Evolutionary conservation across 768 basidiomycete genomes (phyloP).

Genomic region (Panus rudis): DNA sequence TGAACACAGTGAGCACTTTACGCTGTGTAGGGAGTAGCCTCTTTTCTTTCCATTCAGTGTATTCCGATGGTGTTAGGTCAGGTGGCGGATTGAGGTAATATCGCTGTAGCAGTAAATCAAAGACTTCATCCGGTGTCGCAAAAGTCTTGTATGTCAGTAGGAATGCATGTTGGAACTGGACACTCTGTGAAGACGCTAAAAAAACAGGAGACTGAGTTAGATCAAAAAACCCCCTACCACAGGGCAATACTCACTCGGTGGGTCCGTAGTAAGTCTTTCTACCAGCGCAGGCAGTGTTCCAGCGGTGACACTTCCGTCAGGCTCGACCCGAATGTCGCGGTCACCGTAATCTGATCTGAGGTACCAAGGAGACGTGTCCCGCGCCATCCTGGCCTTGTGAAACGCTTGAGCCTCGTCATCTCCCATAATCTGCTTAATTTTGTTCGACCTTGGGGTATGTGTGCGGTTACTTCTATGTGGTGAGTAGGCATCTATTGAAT

Average conservation of each 20-base stretch:
- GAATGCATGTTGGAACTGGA: conserved; percentile 53
- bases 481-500: conserved; percentile 13
- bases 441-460: conserved; percentile 21
- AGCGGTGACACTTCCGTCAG: conserved; percentile 57
- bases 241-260: conserved; percentile 41
- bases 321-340: conserved; percentile 57
- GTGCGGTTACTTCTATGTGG: too few species aligned
- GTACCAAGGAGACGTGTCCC: conserved; percentile 45
- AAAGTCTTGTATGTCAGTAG: conserved; percentile 82
- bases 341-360: conserved; percentile 47
- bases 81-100: conserved; percentile 47
- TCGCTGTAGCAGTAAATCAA: conserved; percentile 59
- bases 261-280: conserved; percentile 59
- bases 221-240: neutral
- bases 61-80: conserved; percentile 41
- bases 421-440: conserved; percentile 33
- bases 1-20: conserved; percentile 49
- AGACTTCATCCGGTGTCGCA: conserved; percentile 57
- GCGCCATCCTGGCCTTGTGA: conserved; percentile 30
- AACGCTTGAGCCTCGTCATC: conserved; percentile 38
- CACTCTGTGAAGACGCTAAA: conserved; percentile 18
- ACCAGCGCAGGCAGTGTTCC: conserved; percentile 71
- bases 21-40: conserved; percentile 58
- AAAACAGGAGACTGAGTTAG: neutral
- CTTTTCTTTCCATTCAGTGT: conserved; percentile 58